Conservation (phyloP, 2,329 filamentous ascomycete species). For the Monosporascus sp. region DNA sequence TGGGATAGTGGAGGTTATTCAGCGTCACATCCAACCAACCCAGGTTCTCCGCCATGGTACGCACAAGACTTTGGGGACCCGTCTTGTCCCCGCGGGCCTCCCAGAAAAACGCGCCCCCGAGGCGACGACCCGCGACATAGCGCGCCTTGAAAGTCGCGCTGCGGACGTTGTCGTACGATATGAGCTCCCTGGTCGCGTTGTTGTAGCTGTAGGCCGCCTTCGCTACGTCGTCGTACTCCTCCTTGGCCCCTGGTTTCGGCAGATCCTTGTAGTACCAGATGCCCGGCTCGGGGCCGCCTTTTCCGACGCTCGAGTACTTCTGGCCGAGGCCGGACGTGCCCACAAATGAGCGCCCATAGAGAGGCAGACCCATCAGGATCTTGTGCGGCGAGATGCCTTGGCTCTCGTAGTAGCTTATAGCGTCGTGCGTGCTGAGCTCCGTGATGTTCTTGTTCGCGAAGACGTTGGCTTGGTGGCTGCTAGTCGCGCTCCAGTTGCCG, state of each 20-base stretch:
- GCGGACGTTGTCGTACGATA: constrained; percentile 63
- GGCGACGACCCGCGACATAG: constrained; percentile 54
- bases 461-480: constrained; percentile 69
- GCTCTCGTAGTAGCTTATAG: constrained; percentile 58
- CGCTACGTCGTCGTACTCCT: constrained; percentile 51
- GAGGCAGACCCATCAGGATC: constrained; percentile 69
- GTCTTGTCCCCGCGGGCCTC: constrained; percentile 65
- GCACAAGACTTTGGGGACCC: constrained; percentile 55
- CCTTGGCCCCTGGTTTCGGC: constrained; percentile 53
- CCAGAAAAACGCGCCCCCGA: constrained; percentile 83
- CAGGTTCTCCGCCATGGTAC: constrained; percentile 42
- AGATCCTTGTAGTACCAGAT: constrained; percentile 63
- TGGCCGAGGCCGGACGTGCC: constrained; percentile 63
- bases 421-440: constrained; percentile 63
- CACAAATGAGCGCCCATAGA: constrained; percentile 72
- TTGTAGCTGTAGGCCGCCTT: constrained; percentile 71
- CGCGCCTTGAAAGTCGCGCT: constrained; percentile 57
- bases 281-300: constrained; percentile 54
- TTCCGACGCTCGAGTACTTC: constrained; percentile 58
- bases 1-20: constrained; percentile 53
- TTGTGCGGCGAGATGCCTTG: constrained; percentile 57
- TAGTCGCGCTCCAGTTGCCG: constrained; percentile 58
- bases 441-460: constrained; percentile 55
- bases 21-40: constrained; percentile 42
- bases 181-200: constrained; percentile 49